Evolutionary conservation across 1,284 basidiomycete species (phyloP), one percentile per base, ranked within the genome.

Genomic region (Porogramme epimiltina): DNA sequence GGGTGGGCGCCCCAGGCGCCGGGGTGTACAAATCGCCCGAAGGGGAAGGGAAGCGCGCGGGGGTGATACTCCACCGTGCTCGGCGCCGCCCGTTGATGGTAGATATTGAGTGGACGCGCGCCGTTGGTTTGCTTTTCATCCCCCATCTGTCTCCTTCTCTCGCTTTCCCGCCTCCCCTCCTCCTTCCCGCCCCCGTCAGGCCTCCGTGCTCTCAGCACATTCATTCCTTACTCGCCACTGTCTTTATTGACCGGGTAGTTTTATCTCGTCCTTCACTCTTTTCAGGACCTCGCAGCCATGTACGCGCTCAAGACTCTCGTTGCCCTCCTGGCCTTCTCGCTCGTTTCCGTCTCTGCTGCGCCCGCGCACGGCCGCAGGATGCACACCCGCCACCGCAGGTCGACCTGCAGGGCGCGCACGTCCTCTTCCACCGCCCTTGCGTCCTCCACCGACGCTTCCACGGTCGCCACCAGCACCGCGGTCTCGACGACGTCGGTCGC

Each of bases 221-320:
- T 53, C 55, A 38, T 55, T 55, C 55, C 55, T 60, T 57, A 47
- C 46, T 44, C 52, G 33, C 39, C 42, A 55, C 58, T 40, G 58
- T 59, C 58, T 41, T 50, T 59, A 49, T 50, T 23, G 36, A 43
- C 47, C 47, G 47, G 57, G 41, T 47, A 23, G 34, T 22, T 19
- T 37, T 28, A 23, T 40, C 15, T 41, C 48, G 49, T 42, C 47
- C 41, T 15, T 44, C 52, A 33, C 47, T 55, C 52, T 45, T 55
- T 54, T 47, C 16, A 28, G 20, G 34, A 28, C 39, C 40, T 40
- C 47, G 34, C 44, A 48, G 51, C 28, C 51, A 65, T 65, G 63
- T 54, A 59, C 53, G 59, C 56, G 19, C 59, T 59, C 55, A 60
- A 51, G 55, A 59, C 62, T 28, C 49, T 63, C 52, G 56, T 64